A percentile compares a stretch with the other conserved stretches of the same genome.
These are phyloP conservation scores for Monosporascus cannonballus DNA, from an alignment of 2,329 filamentous ascomycete species.

Conservation along the genomic window DNA sequence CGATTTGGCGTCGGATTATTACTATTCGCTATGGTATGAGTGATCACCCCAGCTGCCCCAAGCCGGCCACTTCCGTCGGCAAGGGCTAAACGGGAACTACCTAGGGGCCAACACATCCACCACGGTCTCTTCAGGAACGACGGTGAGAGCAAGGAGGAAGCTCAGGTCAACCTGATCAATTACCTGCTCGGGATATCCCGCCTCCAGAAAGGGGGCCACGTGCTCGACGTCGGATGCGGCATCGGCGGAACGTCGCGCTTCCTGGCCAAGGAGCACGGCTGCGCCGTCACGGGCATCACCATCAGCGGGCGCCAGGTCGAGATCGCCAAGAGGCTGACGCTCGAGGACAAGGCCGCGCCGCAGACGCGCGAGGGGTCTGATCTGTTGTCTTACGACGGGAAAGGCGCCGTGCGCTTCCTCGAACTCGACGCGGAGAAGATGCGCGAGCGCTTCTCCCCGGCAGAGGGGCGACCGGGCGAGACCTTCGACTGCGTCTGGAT, in stretches of 20 bases:
- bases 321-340: conserved; percentile 47
- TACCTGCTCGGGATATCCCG: conserved; percentile 45
- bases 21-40: conserved; percentile 51
- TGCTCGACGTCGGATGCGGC: conserved; percentile 57
- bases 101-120: conserved; percentile 57
- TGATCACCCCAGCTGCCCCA: not conserved
- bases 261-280: conserved; percentile 45
- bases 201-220: conserved; percentile 29
- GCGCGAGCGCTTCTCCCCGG: conserved; percentile 41
- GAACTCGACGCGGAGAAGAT: conserved; percentile 58
- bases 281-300: conserved; percentile 52
- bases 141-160: conserved; percentile 49
- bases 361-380: not conserved
- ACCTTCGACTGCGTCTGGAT: conserved; percentile 55
- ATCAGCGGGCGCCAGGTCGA: conserved; percentile 55
- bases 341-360: conserved; percentile 17
- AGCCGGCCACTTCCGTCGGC: not conserved
- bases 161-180: conserved; percentile 51
- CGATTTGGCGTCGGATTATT: conserved; percentile 56
- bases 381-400: conserved; percentile 12
- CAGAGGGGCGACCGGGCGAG: conserved; percentile 4
- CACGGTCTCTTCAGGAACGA: conserved; percentile 52
- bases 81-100: conserved; percentile 1
- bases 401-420: conserved; percentile 41
- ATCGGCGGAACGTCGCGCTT: conserved; percentile 53